Conservation (phyloP, 2,329 filamentous ascomycete genomes). For the Mollisiaceae sp. region DNA sequence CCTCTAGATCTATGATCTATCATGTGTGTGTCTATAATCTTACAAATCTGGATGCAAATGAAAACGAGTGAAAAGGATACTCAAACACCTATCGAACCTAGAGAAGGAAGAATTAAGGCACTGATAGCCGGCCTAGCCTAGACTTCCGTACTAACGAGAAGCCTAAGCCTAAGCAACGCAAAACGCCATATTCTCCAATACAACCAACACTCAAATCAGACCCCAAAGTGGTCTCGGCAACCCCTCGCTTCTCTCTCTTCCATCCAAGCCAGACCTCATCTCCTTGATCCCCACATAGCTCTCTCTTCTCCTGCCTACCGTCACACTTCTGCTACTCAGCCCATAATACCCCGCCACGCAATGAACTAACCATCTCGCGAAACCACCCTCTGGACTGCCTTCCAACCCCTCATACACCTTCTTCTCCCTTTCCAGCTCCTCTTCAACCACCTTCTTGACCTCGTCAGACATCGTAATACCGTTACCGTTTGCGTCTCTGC, state of each 20-base stretch:
- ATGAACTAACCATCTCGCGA: conserved; percentile 67
- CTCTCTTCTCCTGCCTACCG: conserved; percentile 72
- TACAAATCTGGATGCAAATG: not conserved
- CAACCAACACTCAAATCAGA: conserved; percentile 21
- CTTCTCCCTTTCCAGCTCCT: conserved; percentile 63
- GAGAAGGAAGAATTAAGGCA: not conserved
- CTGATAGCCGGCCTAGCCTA: conserved; percentile 1
- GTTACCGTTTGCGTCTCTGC: conserved; percentile 51
- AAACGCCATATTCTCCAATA: not conserved
- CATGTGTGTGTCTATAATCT: not conserved
- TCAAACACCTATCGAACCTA: not conserved
- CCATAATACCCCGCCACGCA: conserved; percentile 22
- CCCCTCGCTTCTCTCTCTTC: conserved; percentile 18
- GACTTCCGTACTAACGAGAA: conserved; percentile 1
- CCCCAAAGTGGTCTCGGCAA: conserved; percentile 35
- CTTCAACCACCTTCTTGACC: conserved; percentile 56
- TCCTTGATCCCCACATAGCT: conserved; percentile 81
- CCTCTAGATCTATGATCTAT: conserved; percentile 71
- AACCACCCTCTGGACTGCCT: conserved; percentile 76
- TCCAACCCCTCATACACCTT: conserved; percentile 82
- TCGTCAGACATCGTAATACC: conserved; percentile 59
- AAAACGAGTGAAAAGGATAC: not conserved
- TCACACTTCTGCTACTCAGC: conserved; percentile 50
- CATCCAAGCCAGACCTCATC: conserved; percentile 28
- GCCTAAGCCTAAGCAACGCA: not conserved